A percentile compares a stretch with the other conserved stretches of the same genome.
Conservation (phyloP, 2,329 filamentous ascomycete genomes). For the Teratosphaeria epicoccoides region DNA sequence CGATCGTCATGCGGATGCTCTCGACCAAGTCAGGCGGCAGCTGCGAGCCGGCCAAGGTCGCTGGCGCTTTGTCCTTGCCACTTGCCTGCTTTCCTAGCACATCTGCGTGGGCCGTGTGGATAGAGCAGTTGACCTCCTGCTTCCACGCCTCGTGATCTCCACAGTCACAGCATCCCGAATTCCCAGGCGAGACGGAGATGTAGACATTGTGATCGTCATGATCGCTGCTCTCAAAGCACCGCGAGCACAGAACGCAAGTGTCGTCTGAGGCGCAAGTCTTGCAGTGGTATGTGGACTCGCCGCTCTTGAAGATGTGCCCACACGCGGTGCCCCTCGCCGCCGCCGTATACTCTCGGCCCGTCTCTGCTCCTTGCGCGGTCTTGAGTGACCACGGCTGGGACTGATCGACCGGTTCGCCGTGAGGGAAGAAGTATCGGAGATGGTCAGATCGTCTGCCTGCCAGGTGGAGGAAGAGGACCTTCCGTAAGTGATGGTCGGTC, state of each 20-base stretch:
- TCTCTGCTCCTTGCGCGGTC: constrained; percentile 80
- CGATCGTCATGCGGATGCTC: constrained; percentile 75
- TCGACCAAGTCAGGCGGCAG: constrained; percentile 66
- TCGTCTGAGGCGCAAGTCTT: constrained; percentile 91
- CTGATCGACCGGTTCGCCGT: constrained; percentile 38
- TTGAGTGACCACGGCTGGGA: constrained; percentile 56
- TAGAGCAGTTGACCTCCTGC: constrained; percentile 78
- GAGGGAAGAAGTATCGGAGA: constrained; percentile 70
- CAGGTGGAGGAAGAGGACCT: constrained; percentile 77
- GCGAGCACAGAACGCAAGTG: constrained; percentile 86
- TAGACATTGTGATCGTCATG: constrained; percentile 88
- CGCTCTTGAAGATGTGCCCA: constrained; percentile 91
- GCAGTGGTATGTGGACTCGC: constrained; percentile 89
- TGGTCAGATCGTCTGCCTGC: constrained; percentile 65
- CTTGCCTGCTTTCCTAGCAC: constrained; percentile 27
- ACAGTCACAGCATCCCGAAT: constrained; percentile 94
- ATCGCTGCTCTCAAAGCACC: constrained; percentile 91
- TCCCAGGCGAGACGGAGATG: constrained; percentile 77
- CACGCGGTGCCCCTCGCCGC: constrained; percentile 86
- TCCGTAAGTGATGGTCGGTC: constrained; percentile 61
- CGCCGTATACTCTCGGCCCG: constrained; percentile 90
- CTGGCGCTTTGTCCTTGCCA: constrained; percentile 43
- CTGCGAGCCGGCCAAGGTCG: constrained; percentile 12
- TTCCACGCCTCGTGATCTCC: constrained; percentile 93
- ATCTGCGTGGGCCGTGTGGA: constrained; percentile 53